A percentile compares a stretch with the other conserved stretches of the same genome.
phyloP scores from a whole-genome alignment of 352 stramenopile genomes.

The Pythium chondricola region DNA sequence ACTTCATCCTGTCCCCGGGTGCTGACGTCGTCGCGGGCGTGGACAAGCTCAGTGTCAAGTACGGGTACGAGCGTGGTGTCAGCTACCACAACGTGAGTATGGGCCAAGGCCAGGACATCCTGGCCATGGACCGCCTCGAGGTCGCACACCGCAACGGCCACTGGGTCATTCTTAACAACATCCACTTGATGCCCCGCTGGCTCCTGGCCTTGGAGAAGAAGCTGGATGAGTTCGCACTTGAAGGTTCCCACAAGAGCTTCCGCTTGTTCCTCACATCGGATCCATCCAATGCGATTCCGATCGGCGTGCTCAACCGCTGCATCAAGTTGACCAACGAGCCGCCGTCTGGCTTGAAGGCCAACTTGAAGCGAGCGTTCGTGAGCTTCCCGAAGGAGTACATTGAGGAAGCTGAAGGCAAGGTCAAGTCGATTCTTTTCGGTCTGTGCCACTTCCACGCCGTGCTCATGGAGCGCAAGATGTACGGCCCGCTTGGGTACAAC shows the following conservation, averaged over 20 bases:
- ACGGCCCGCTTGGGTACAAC: slow-evolving; percentile 87
- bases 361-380: slow-evolving; percentile 82
- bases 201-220: slow-evolving; percentile 90
- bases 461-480: slow-evolving; percentile 91
- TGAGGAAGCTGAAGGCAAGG: slow-evolving; percentile 78
- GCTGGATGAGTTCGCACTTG: slow-evolving; percentile 70
- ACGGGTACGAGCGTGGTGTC: slow-evolving; percentile 93
- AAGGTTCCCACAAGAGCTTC: slow-evolving; percentile 65
- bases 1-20: slow-evolving; percentile 95
- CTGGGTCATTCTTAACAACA: slow-evolving; percentile 95
- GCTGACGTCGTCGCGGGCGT: slow-evolving; percentile 95
- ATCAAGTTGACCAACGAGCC: slow-evolving; percentile 90
- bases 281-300: slow-evolving; percentile 77
- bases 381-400: slow-evolving; percentile 70
- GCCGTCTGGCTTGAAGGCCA: slow-evolving; percentile 81
- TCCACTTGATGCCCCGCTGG: slow-evolving; percentile 94
- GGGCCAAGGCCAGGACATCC: slow-evolving; percentile 91
- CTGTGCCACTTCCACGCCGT: slow-evolving; percentile 92
- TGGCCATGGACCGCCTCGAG: slow-evolving; percentile 86
- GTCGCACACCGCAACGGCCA: slow-evolving; percentile 87
- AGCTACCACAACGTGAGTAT: slow-evolving; percentile 96
- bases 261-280: slow-evolving; percentile 89
- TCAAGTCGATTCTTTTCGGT: slow-evolving; percentile 84
- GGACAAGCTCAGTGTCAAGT: slow-evolving; percentile 93
- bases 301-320: slow-evolving; percentile 83